Percentiles rank a stretch among this genome's conserved stretches.
Conservation (phyloP, 148 eudicot species). For the Oxyria digyna region DNA sequence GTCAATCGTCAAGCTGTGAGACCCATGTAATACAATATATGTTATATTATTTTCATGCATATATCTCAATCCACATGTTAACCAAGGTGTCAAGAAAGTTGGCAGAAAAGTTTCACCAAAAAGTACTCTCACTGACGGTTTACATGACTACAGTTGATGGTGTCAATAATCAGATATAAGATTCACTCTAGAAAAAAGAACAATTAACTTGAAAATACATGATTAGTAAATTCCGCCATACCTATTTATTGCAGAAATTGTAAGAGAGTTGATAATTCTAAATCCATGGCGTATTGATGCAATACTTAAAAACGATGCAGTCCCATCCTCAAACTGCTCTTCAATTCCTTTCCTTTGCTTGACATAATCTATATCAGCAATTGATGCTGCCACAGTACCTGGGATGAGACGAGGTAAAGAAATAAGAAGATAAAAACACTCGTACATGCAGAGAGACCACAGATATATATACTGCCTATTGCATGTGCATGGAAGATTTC, state of each 20-base stretch:
- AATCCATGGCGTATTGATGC: slow-evolving; percentile 81
- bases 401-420: slow-evolving; percentile 12
- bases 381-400: slow-evolving; percentile 95
- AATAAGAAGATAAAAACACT: not conserved
- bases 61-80: not conserved
- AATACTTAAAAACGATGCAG: slow-evolving; percentile 73
- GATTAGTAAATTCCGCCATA: slow-evolving; percentile 10
- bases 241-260: slow-evolving; percentile 55
- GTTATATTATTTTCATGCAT: not conserved
- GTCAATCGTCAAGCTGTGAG: too few relatives aligned
- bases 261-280: slow-evolving; percentile 43
- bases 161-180: not conserved
- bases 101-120: not conserved
- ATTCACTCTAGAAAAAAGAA: not conserved
- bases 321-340: slow-evolving; percentile 88
- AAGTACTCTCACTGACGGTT: not conserved
- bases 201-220: not conserved
- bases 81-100: not conserved
- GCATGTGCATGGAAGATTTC: not conserved
- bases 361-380: slow-evolving; percentile 84
- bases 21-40: not conserved
- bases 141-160: not conserved
- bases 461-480: not conserved
- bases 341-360: slow-evolving; percentile 74
- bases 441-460: not conserved